Conservation (phyloP, 352 stramenopile species). For the Phytophthora capsici region DNA sequence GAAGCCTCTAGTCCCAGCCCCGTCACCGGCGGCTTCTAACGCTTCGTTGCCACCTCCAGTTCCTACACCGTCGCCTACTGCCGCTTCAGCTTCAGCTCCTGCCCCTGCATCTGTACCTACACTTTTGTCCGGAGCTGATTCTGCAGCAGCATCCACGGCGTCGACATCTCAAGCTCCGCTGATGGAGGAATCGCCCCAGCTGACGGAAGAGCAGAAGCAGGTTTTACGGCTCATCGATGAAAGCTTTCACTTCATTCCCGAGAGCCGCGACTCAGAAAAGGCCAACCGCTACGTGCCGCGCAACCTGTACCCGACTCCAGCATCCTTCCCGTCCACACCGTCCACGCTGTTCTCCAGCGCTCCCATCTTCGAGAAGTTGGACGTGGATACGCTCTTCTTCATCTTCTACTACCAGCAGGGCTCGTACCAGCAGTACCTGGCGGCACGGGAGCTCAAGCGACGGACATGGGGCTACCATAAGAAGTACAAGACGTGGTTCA, state of each 20-base stretch:
- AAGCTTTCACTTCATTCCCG: constrained; percentile 93
- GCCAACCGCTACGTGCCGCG: constrained; percentile 93
- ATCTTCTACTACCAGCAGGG: constrained; percentile 99
- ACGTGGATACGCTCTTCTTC: constrained; percentile 99
- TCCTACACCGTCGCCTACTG: constrained; percentile 27
- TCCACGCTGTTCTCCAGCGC: constrained; percentile 94
- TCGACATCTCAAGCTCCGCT: constrained; percentile 27
- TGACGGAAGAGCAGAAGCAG: constrained; percentile 85
- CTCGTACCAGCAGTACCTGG: constrained; percentile 99
- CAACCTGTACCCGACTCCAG: constrained; percentile 94
- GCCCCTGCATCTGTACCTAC: constrained; percentile 15
- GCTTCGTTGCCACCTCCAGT: constrained; percentile 40
- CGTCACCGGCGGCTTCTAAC: constrained; percentile 34
- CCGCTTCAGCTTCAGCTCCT: constrained; percentile 5
- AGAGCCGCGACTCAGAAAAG: constrained; percentile 91
- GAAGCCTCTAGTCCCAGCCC: constrained; percentile 26
- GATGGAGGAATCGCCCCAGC: constrained; percentile 51
- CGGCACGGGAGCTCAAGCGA: constrained; percentile 97
- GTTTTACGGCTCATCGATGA: constrained; percentile 85
- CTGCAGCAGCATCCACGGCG: constrained; percentile 30
- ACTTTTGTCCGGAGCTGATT: constrained; percentile 20
- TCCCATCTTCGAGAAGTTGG: constrained; percentile 97
- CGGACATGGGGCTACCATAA: constrained; percentile 99
- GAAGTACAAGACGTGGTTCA: constrained; percentile 99
- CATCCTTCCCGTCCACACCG: constrained; percentile 90